Conservation (phyloP, 371 early-diverging fungal species). For the Zychaea mexicana region DNA sequence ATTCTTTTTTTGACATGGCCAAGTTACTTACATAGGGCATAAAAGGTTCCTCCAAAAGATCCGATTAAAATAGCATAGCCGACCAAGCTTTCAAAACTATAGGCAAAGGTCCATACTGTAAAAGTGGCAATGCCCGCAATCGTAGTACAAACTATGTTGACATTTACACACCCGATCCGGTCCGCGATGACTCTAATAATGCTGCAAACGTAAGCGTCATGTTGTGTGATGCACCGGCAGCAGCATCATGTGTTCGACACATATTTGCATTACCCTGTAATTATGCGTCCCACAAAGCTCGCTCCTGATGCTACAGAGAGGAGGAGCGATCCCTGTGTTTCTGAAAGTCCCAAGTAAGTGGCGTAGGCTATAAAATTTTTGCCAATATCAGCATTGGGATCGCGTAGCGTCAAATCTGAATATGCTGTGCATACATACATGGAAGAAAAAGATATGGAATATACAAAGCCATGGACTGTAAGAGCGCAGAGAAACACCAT, state of each 20-base stretch:
- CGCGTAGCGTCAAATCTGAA: too few species aligned
- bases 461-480: neutral
- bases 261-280: neutral
- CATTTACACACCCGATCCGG: conserved; percentile 6
- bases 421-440: too few species aligned
- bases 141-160: neutral
- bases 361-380: conserved; percentile 4
- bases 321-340: conserved; percentile 8
- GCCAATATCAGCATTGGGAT: neutral
- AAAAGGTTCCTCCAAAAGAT: conserved; percentile 20
- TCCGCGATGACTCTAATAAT: conserved; percentile 1
- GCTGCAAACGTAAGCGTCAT: neutral
- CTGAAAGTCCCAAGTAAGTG: conserved; percentile 11
- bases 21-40: conserved; percentile 16
- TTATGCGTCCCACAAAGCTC: conserved; percentile 3
- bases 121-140: neutral
- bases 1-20: too few species aligned
- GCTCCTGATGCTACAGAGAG: conserved; percentile 8
- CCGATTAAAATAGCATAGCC: conserved; percentile 23
- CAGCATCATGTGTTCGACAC: too few species aligned
- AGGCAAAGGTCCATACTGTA: conserved; percentile 31
- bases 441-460: conserved; percentile 10
- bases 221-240: too few species aligned
- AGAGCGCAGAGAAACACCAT: conserved; percentile 8
- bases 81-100: conserved; percentile 16